Evolutionary conservation across 169 alveolate genomes (phyloP).

Genomic region (Plasmodium gallinaceum): DNA sequence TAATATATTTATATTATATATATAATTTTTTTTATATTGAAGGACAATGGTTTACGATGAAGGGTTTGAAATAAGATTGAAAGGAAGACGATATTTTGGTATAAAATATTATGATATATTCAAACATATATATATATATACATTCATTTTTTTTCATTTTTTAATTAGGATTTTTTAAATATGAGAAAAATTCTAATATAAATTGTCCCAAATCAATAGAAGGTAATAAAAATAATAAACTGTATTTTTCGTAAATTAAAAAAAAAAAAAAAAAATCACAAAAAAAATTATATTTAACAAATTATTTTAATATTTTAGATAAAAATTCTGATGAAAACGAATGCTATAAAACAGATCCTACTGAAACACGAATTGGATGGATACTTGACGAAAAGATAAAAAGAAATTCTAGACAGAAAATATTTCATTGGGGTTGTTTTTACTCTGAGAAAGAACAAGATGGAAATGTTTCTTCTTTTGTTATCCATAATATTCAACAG

Average conservation of each 20-base stretch:
- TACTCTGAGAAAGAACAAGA: constrained; percentile 18
- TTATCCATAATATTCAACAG: constrained; percentile 6
- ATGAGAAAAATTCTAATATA: constrained; percentile 13
- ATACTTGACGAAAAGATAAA: constrained; percentile 43
- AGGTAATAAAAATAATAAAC: constrained; percentile 3
- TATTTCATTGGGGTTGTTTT: constrained; percentile 65
- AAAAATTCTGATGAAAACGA: constrained; percentile 3
- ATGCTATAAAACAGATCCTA: constrained; percentile 67
- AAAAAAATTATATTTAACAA: not conserved
- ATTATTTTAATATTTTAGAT: constrained; percentile 7
- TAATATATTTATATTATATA: not conserved
- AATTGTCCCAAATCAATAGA: constrained; percentile 31
- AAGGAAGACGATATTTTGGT: constrained; percentile 76
- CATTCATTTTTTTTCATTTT: not conserved
- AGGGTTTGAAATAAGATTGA: constrained; percentile 84
- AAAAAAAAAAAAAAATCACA: constrained; percentile 1
- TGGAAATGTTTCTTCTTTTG: constrained; percentile 21
- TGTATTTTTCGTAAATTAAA: not conserved
- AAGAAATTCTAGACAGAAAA: constrained; percentile 29
- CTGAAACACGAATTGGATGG: constrained; percentile 79
- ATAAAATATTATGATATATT: not conserved
- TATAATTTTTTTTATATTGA: not conserved
- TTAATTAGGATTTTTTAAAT: constrained; percentile 28
- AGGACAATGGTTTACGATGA: constrained; percentile 91
- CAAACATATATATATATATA: not conserved